Conservation (phyloP, 2,329 filamentous ascomycete species). For the Neofusicoccum ribis region DNA sequence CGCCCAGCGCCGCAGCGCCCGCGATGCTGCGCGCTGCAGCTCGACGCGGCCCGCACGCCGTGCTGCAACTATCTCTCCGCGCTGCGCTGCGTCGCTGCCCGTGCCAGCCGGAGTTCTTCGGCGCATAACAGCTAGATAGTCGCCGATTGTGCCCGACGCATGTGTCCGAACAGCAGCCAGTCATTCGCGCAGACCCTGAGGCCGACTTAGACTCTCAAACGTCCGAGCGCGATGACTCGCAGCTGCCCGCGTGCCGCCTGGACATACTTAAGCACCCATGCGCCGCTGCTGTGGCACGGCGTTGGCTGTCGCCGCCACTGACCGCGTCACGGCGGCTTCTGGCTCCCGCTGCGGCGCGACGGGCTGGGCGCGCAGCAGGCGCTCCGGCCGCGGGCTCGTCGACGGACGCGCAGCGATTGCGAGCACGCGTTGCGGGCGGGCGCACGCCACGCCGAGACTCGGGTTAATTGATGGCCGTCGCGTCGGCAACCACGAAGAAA, state of each 20-base stretch:
- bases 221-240: constrained; percentile 11
- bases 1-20: background rate
- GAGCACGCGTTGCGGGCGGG: too few species aligned
- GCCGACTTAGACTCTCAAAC: background rate
- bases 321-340: background rate
- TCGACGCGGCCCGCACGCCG: background rate
- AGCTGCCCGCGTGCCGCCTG: background rate
- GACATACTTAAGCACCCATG: background rate
- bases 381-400: background rate
- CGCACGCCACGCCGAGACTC: too few species aligned
- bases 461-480: background rate
- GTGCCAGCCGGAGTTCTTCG: background rate
- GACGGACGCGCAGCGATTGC: background rate
- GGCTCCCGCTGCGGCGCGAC: background rate
- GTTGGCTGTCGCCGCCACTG: background rate
- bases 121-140: background rate
- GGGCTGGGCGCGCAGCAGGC: background rate
- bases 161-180: constrained; percentile 6
- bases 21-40: background rate
- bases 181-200: constrained; percentile 2
- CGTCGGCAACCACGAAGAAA: background rate
- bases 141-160: constrained; percentile 8
- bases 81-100: background rate
- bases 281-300: background rate
- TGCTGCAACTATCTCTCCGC: background rate